Evolutionary conservation across 2,329 filamentous ascomycete species (phyloP).

Genomic region (Penicillium sp.): DNA sequence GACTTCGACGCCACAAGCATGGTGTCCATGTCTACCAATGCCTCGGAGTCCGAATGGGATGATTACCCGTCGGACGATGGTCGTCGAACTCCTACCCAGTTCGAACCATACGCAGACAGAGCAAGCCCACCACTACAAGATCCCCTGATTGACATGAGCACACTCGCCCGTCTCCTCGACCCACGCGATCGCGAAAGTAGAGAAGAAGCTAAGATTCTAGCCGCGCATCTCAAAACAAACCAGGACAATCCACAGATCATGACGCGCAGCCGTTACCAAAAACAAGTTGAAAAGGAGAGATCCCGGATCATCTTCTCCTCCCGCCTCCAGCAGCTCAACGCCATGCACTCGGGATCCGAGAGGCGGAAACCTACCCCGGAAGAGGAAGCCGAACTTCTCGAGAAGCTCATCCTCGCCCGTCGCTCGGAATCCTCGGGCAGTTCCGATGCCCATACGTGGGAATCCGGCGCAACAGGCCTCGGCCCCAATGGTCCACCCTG

Average conservation of each 20-base stretch:
- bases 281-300: conserved; percentile 65
- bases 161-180: conserved; percentile 77
- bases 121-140: conserved; percentile 57
- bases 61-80: conserved; percentile 47
- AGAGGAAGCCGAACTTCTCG: conserved; percentile 58
- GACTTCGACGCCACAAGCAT: conserved; percentile 77
- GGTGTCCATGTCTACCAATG: conserved; percentile 61
- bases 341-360: conserved; percentile 13
- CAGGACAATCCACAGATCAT: conserved; percentile 58
- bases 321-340: conserved; percentile 29
- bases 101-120: conserved; percentile 51
- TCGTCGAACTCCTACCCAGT: conserved; percentile 71
- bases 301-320: conserved; percentile 62
- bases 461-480: conserved; percentile 68
- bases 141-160: conserved; percentile 60
- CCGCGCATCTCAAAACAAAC: conserved; percentile 68
- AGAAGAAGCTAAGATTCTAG: conserved; percentile 75
- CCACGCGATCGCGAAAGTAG: conserved; percentile 74
- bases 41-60: conserved; percentile 49
- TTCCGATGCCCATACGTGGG: conserved; percentile 51
- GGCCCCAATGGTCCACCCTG: conserved; percentile 77
- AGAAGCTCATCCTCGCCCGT: conserved; percentile 57
- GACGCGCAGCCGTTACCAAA: conserved; percentile 75
- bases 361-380: conserved; percentile 40
- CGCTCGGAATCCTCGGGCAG: conserved; percentile 35